Evolutionary conservation across 805 yeast genomes (phyloP), one percentile per base, ranked within the genome.

Genomic region (Yarrowia bubula): DNA sequence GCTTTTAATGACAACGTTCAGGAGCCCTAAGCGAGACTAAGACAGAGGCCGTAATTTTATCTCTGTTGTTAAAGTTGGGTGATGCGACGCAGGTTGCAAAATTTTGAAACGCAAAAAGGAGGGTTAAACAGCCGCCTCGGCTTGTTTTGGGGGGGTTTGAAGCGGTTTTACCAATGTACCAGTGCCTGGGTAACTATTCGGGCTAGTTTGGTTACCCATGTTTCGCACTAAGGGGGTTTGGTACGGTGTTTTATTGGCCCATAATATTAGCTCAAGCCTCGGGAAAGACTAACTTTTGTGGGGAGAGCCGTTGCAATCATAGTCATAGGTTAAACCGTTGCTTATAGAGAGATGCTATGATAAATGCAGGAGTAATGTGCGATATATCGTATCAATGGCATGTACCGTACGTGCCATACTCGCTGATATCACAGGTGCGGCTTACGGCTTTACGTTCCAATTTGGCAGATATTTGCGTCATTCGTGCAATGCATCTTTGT

Each of bases 401-500:
- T n/a, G n/a, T n/a, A n/a, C n/a, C n/a, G n/a, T n/a, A n/a, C n/a
- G n/a, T n/a, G n/a, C n/a, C n/a, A n/a, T n/a, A n/a, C n/a, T n/a
- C n/a, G n/a, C n/a, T n/a, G n/a, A n/a, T n/a, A n/a, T n/a, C n/a
- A n/a, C n/a, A n/a, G n/a, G n/a, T n/a, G 42, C 42, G n/a, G 17
- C 8, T 38, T 14, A 38, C 9, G n/a, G 42, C n/a, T n/a, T n/a
- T n/a, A n/a, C n/a, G n/a, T n/a, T 38, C n/a, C 42, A 38, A 41
- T n/a, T 13, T 32, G 53, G 18, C 55, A 48, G 41, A 35, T 48
- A 48, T 48, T 35, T 48, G 55, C 55, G 55, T 48, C 41, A 17
- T 0, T 10, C 32, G 55, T 8, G 55, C 55, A 48, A 35, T 35
- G 55, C 55, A 35, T 48, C 41, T 35, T 33, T 48, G 41, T 7